Evolutionary conservation across 2,329 filamentous ascomycete genomes (phyloP), one percentile per base, ranked within the genome.

Genomic region (Cytospora leucostoma): DNA sequence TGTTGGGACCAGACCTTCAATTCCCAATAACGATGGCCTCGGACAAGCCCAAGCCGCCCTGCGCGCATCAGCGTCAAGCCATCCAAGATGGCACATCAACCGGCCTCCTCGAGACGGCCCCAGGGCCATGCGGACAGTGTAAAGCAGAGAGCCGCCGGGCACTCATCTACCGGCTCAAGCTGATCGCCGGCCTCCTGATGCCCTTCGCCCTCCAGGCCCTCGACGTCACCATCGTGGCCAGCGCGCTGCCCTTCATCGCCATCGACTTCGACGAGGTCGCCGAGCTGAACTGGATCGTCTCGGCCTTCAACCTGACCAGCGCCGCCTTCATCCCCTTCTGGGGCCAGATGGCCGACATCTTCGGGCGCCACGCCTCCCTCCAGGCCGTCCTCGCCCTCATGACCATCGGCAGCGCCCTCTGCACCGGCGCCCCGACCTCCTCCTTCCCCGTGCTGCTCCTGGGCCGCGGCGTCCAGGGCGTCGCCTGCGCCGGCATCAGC

Each of bases 221-320:
- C 2, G 87, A 90, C 71, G 76, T 84, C 2, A 90, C 88, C 59
- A 63, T 57, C 54, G 68, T 88, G 17, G 84, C 85, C 6, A 83
- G 82, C 17, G 84, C 84, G 0, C 73, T 87, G n/a, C 83, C 84
- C 0, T 85, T 81, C 67, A 90, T 91, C 55, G 87, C 87, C 4
- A 78, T 82, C 0, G 84, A 90, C 70, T 90, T 90, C 71, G 72
- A 79, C 65, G 71, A 85, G 70, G 71, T 85, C 5, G 78, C 82
- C 27, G 82, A 87, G 68, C 77, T 88, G 5, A 89, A 88, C 70
- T 90, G 87, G 86, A 88, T 91, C 69, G 83, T 90, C n/a, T 87
- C 88, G 0, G 79, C 86, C 4, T 91, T 89, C 74, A 90, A 87
- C 59, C 76, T 91, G 13, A 88, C 86, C 0, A 84, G 85, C 0